phyloP scores from a whole-genome alignment of 352 stramenopile genomes.

The Pythium folliculosum region DNA sequence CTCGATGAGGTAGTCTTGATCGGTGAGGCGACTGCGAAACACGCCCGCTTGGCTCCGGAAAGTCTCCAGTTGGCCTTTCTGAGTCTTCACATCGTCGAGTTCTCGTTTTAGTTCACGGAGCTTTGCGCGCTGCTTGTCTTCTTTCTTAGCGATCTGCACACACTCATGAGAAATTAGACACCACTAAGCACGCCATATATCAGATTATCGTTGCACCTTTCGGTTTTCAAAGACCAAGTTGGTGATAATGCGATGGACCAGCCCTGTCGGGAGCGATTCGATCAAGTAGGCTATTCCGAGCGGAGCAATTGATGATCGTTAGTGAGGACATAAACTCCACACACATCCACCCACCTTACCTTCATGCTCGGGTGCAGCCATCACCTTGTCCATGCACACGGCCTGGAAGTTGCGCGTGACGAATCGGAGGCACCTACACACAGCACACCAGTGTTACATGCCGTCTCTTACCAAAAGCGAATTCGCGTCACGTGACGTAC shows the following conservation, averaged over 20 bases:
- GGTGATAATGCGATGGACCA: constrained; percentile 71
- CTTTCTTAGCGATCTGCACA: constrained; percentile 42
- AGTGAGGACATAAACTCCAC: background rate
- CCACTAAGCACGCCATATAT: background rate
- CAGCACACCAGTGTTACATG: background rate
- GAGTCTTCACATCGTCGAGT: constrained; percentile 21
- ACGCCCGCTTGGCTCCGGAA: constrained; percentile 34
- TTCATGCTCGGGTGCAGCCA: constrained; percentile 57
- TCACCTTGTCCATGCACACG: constrained; percentile 66
- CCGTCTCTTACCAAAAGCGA: too few species aligned
- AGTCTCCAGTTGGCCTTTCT: constrained; percentile 40
- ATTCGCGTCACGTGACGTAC: constrained; percentile 30
- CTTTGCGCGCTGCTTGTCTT: constrained; percentile 35
- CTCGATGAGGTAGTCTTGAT: constrained; percentile 36
- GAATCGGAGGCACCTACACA: constrained; percentile 53
- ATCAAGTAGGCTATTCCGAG: constrained; percentile 37
- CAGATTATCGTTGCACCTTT: constrained; percentile 30
- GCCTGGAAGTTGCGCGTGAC: constrained; percentile 73
- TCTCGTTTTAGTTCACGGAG: constrained; percentile 31
- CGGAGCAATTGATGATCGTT: background rate
- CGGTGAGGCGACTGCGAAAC: constrained; percentile 35
- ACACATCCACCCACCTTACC: constrained; percentile 28
- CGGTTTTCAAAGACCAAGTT: constrained; percentile 63
- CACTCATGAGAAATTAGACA: background rate
- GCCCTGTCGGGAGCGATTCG: constrained; percentile 55